These are phyloP conservation scores for Luffa aegyptiaca DNA, from an alignment of 306 rosid genomes.

Conservation along the genomic window DNA sequence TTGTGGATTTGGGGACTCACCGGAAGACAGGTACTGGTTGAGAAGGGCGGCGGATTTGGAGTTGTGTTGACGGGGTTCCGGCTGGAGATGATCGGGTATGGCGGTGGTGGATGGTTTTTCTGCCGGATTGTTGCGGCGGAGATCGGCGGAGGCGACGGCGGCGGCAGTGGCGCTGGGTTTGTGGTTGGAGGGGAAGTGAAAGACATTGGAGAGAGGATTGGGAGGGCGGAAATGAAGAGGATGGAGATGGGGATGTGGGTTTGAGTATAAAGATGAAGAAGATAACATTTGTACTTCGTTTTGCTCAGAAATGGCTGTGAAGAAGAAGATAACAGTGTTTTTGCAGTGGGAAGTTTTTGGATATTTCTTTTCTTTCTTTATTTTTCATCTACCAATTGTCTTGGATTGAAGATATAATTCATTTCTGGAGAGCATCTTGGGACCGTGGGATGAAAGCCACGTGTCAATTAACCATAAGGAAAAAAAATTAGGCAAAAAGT, in stretches of 20 bases:
- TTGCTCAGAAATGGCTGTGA: neutral
- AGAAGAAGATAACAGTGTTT: neutral
- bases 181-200: neutral
- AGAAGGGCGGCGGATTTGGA: constrained; percentile 60
- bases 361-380: neutral
- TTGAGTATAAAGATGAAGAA: neutral
- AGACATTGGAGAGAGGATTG: neutral
- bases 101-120: constrained; percentile 14
- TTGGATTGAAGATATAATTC: neutral
- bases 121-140: constrained; percentile 15
- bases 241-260: constrained; percentile 17
- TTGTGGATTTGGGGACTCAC: neutral
- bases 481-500: too few relatives aligned
- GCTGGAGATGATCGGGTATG: constrained; percentile 15
- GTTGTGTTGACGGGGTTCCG: constrained; percentile 51
- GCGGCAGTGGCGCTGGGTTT: neutral
- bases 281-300: constrained; percentile 2
- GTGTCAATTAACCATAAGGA: neutral
- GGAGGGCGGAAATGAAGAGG: neutral
- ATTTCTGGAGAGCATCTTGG: neutral
- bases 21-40: constrained; percentile 29
- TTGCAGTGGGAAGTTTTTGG: neutral
- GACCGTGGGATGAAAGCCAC: neutral
- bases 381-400: neutral
- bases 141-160: neutral